Conservation (phyloP, 306 rosid genomes). For the Corylus americana region DNA sequence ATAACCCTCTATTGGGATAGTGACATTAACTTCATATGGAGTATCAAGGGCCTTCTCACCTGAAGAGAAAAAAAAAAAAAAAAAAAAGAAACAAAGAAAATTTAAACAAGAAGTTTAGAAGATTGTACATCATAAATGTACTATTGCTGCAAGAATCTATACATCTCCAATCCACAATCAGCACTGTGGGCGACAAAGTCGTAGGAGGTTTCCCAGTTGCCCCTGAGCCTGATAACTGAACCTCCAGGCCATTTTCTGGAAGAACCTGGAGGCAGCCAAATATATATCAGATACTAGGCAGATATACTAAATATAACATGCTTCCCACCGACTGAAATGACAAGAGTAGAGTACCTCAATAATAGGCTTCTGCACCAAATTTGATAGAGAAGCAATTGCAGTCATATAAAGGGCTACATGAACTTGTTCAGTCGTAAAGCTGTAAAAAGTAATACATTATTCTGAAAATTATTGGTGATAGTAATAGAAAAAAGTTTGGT, state of each 20-base stretch:
- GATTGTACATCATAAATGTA: slow-evolving; percentile 20
- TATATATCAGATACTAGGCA: slow-evolving; percentile 22
- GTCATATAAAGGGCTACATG: slow-evolving; percentile 71
- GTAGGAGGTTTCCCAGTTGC: slow-evolving; percentile 75
- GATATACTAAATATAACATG: slow-evolving; percentile 20
- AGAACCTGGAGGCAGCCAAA: slow-evolving; percentile 50
- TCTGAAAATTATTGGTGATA: slow-evolving; percentile 22
- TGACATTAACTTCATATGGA: slow-evolving; percentile 73
- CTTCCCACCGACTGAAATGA: slow-evolving; percentile 23
- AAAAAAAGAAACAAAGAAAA: not conserved
- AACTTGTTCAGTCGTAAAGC: slow-evolving; percentile 70
- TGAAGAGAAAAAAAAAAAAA: slow-evolving; percentile 39
- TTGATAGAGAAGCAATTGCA: slow-evolving; percentile 81
- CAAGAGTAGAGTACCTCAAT: slow-evolving; percentile 50
- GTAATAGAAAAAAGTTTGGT: slow-evolving; percentile 16
- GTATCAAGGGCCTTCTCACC: slow-evolving; percentile 59
- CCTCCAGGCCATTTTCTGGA: slow-evolving; percentile 71
- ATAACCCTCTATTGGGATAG: slow-evolving; percentile 78
- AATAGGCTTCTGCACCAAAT: slow-evolving; percentile 72
- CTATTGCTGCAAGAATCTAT: slow-evolving; percentile 37
- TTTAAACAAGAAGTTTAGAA: slow-evolving; percentile 20
- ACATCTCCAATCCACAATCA: slow-evolving; percentile 93
- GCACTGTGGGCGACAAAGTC: slow-evolving; percentile 82
- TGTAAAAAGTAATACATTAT: slow-evolving; percentile 37
- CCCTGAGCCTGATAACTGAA: slow-evolving; percentile 76